Conservation (phyloP, 257 asterid genomes). For the Cynanchum wilfordii region DNA sequence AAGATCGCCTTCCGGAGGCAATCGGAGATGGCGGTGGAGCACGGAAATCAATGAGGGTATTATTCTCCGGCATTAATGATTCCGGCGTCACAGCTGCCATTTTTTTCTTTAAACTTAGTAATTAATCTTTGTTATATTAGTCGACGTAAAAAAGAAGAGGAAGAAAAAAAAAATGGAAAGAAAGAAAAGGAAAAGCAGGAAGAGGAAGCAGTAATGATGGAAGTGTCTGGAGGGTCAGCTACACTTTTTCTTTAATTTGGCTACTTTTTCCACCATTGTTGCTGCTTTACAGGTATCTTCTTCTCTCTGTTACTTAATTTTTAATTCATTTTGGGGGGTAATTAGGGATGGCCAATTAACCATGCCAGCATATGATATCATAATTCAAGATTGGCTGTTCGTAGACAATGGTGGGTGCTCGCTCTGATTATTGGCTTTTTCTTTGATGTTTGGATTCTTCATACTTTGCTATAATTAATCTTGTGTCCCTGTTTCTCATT, state of each 20-base stretch:
- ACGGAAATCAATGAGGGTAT: slow-evolving; percentile 54
- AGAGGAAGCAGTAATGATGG: slow-evolving; percentile 72
- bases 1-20: slow-evolving; percentile 59
- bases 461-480: slow-evolving; percentile 6
- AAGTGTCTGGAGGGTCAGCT: slow-evolving; percentile 46
- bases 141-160: background rate
- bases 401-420: slow-evolving; percentile 1
- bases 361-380: background rate
- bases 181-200: slow-evolving; percentile 11
- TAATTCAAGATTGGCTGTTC: background rate
- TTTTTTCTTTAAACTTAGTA: background rate
- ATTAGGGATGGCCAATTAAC: background rate
- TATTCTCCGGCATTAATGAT: slow-evolving; percentile 25
- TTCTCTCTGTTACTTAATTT: slow-evolving; percentile 16
- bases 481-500: background rate
- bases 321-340: background rate
- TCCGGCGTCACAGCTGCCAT: slow-evolving; percentile 52
- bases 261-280: slow-evolving; percentile 25
- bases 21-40: slow-evolving; percentile 96
- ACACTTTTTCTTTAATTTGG: slow-evolving; percentile 27
- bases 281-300: slow-evolving; percentile 72
- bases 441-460: slow-evolving; percentile 1
- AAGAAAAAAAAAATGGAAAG: slow-evolving; percentile 9
- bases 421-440: slow-evolving; percentile 6
- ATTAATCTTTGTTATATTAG: background rate